Evolutionary conservation across 2,329 filamentous ascomycete species (phyloP).

Genomic region (Sarocladium kiliense): DNA sequence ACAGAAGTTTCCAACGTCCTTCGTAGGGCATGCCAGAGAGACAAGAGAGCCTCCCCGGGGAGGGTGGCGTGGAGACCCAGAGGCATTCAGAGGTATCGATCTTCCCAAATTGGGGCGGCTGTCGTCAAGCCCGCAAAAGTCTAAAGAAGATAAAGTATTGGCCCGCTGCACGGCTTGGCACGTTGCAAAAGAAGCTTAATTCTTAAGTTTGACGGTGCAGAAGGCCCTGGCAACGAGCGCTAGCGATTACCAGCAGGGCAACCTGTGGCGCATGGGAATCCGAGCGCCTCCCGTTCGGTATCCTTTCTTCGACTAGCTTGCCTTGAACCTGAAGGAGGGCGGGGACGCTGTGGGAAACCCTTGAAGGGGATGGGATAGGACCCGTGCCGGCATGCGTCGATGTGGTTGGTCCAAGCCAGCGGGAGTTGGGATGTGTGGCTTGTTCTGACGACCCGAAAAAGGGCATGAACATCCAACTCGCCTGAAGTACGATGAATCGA

Average conservation of each 20-base stretch:
- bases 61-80: too few species aligned
- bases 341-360: neutral
- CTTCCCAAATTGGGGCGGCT: neutral
- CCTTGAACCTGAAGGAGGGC: neutral
- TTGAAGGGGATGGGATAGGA: neutral
- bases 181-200: conserved; percentile 5
- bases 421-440: neutral
- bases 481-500: neutral
- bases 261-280: neutral
- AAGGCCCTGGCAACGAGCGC: neutral
- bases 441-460: neutral
- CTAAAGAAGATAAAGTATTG: conserved; percentile 1
- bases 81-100: too few species aligned
- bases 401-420: conserved; percentile 6
- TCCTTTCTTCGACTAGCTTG: conserved; percentile 3
- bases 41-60: too few species aligned
- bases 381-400: neutral
- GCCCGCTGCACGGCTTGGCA: neutral
- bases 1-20: neutral
- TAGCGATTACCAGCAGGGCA: neutral
- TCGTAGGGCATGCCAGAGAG: too few species aligned
- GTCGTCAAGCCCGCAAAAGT: neutral
- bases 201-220: neutral
- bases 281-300: conserved; percentile 6
- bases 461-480: neutral